Evolutionary conservation across 2,329 filamentous ascomycete species (phyloP), one percentile per base, ranked within the genome.

Genomic region (Monosporascus sp.): DNA sequence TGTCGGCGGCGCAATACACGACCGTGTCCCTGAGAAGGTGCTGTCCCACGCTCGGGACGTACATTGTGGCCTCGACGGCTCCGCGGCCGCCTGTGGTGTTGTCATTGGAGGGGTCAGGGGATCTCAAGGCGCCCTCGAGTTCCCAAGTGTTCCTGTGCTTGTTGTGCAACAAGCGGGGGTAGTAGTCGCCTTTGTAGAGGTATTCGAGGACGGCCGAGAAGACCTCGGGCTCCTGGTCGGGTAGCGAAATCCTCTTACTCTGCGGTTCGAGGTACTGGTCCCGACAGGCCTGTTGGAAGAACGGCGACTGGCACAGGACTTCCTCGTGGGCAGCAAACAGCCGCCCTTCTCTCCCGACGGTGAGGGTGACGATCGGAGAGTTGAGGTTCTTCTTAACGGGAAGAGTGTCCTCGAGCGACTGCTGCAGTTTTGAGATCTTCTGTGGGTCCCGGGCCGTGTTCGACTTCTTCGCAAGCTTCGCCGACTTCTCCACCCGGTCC

Each of bases 131-230:
- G 71, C 89, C 87, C 81, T 96, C 91, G 75, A 96, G 89, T 71
- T 90, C 85, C 89, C 89, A 96, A 76, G 87, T 88, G 78, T 89
- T 87, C 69, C 85, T 87, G 72, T 86, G 86, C 80, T 89, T 91
- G 82, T 89, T 89, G 73, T 91, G 89, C 63, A 96, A 69, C 76
- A 97, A 80, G 72, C 91, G 89, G 53, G 92, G 92, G 73, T 89
- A 94, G 77, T 96, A 96, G 80, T 96, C 91, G 62, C 89, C 91
- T 79, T 95, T 96, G 86, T 97, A 97, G 62, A 97, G 85, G 72
- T 92, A 97, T 78, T 97, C 92, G 76, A 97, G 90, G 66, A 97
- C 80, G 67, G 88, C 92, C 70, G 91, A 95, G 74, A 97, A 89
- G 72, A 95, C 83, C 78, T 96, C 91, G 63, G 92, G 91, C 78